A percentile compares a stretch with the other conserved stretches of the same genome.
Evolutionary conservation across 2,329 filamentous ascomycete genomes (phyloP).

Genomic region (Thyridium curvatum): DNA sequence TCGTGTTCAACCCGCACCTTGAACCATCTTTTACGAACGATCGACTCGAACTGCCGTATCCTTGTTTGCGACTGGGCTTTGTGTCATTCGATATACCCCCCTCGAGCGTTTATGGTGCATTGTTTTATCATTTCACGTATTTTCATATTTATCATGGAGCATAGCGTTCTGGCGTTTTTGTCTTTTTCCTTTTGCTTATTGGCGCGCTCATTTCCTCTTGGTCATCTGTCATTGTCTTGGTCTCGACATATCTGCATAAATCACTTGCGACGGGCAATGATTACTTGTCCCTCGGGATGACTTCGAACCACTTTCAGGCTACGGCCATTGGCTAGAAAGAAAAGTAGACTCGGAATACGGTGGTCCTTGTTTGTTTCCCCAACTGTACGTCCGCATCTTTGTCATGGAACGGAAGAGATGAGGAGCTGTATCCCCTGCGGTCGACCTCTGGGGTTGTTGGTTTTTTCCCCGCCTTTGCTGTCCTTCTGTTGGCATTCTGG

Average conservation of each 20-base stretch:
- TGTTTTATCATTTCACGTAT: neutral
- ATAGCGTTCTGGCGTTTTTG: conserved; percentile 15
- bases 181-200: conserved; percentile 1
- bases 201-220: conserved; percentile 6
- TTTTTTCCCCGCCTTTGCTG: neutral
- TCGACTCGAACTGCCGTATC: too few species aligned
- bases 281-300: too few species aligned
- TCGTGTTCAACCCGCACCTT: neutral
- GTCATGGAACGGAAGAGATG: too few species aligned
- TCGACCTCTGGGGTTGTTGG: neutral
- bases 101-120: conserved; percentile 1
- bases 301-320: too few species aligned
- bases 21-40: too few species aligned
- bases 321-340: too few species aligned
- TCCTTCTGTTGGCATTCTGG: neutral
- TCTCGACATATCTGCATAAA: too few species aligned
- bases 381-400: too few species aligned
- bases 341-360: too few species aligned
- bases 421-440: conserved; percentile 1
- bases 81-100: conserved; percentile 10
- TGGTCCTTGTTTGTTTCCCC: too few species aligned
- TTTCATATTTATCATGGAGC: conserved; percentile 6
- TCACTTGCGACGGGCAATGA: too few species aligned
- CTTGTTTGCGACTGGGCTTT: neutral
- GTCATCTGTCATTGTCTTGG: conserved; percentile 11